phyloP scores from a whole-genome alignment of 2,329 filamentous ascomycete genomes.

The Aspergillus fumigatiaffinis region DNA sequence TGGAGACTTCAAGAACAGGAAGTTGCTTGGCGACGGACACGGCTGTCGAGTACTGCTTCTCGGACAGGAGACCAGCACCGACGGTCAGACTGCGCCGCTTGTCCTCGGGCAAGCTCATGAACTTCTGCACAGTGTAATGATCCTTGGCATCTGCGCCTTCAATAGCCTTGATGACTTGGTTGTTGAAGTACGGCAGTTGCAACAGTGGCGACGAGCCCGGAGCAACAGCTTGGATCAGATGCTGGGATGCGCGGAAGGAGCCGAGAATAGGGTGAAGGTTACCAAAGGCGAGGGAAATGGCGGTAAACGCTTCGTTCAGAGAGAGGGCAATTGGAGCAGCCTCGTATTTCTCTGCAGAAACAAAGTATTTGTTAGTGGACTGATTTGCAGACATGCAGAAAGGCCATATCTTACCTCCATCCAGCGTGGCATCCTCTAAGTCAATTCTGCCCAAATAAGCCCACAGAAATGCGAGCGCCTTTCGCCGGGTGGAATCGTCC shows the following conservation, averaged over 20 bases:
- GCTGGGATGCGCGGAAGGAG: conserved; percentile 77
- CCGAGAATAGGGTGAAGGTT: conserved; percentile 77
- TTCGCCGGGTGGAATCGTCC: conserved; percentile 75
- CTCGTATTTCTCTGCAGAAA: conserved; percentile 68
- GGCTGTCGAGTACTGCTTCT: conserved; percentile 71
- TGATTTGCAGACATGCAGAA: background rate
- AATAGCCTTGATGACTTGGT: conserved; percentile 47
- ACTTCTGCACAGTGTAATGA: conserved; percentile 77
- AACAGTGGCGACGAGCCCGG: conserved; percentile 82
- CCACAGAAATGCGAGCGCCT: conserved; percentile 87
- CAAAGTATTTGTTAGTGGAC: conserved; percentile 9
- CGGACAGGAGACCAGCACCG: conserved; percentile 65
- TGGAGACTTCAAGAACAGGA: conserved; percentile 77
- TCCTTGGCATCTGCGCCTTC: conserved; percentile 61
- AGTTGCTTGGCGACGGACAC: conserved; percentile 77
- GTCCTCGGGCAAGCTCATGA: conserved; percentile 77
- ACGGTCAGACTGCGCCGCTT: conserved; percentile 69
- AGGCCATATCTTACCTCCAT: conserved; percentile 51
- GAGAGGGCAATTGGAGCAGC: conserved; percentile 80
- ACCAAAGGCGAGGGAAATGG: conserved; percentile 83
- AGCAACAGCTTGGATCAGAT: conserved; percentile 82
- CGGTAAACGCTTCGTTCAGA: conserved; percentile 79
- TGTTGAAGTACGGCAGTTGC: conserved; percentile 83
- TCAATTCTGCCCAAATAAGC: conserved; percentile 89
- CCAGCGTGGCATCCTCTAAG: conserved; percentile 70